phyloP scores from a whole-genome alignment of 225 moss, liverwort and hornwort species.

The Takakia lepidozioides region DNA sequence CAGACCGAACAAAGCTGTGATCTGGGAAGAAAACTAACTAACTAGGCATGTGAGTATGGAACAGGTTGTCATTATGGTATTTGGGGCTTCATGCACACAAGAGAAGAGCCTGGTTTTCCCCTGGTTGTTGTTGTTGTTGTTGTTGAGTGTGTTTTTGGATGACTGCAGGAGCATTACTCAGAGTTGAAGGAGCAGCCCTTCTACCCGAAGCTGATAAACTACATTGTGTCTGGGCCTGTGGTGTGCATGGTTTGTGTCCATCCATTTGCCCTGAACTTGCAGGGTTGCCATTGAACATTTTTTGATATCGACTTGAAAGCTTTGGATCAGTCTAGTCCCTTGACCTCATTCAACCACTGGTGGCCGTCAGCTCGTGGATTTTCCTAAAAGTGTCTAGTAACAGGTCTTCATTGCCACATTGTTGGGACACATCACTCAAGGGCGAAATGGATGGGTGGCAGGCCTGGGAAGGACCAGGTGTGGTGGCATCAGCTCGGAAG shows the following conservation, averaged over 20 bases:
- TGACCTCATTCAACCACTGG: too few relatives aligned
- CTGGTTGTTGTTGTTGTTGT: too few relatives aligned
- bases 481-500: slow-evolving; percentile 89
- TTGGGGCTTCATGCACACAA: too few relatives aligned
- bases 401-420: not conserved
- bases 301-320: not conserved
- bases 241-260: slow-evolving; percentile 73
- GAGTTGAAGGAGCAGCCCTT: slow-evolving; percentile 86
- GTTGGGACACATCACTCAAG: not conserved
- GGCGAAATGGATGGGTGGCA: slow-evolving; percentile 1
- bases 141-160: too few relatives aligned
- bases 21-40: too few relatives aligned
- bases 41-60: too few relatives aligned
- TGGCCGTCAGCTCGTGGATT: too few relatives aligned
- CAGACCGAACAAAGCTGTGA: too few relatives aligned
- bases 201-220: slow-evolving; percentile 66
- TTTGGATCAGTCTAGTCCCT: too few relatives aligned
- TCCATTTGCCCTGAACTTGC: not conserved
- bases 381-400: not conserved
- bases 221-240: slow-evolving; percentile 86
- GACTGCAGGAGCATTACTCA: slow-evolving; percentile 62
- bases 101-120: too few relatives aligned
- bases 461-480: slow-evolving; percentile 97
- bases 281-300: not conserved
- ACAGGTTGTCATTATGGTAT: too few relatives aligned